Conservation (phyloP, 805 yeast species). For the Candida odintsovae region DNA sequence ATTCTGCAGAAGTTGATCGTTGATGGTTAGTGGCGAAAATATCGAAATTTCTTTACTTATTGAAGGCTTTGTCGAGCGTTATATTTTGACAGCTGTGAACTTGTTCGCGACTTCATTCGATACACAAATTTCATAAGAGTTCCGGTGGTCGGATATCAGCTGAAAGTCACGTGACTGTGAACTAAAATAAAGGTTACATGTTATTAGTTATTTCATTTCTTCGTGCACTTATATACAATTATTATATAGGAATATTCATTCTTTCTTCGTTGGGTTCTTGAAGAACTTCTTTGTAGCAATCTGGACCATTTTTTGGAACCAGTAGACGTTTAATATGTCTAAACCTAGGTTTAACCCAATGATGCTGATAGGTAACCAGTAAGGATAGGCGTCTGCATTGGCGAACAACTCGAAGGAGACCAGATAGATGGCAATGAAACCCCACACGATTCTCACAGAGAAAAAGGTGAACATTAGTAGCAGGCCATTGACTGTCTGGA, state of each 20-base stretch:
- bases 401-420: slow-evolving; percentile 44
- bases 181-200: too few relatives aligned
- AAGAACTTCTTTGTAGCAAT: slow-evolving; percentile 56
- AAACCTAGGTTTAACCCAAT: slow-evolving; percentile 56
- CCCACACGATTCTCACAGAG: slow-evolving; percentile 78
- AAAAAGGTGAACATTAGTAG: slow-evolving; percentile 66
- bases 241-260: background rate
- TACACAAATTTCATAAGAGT: too few relatives aligned
- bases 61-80: too few relatives aligned
- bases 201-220: background rate
- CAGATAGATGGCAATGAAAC: slow-evolving; percentile 60
- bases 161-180: too few relatives aligned
- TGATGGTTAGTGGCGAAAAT: background rate
- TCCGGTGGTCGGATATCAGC: too few relatives aligned
- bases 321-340: slow-evolving; percentile 63
- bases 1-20: slow-evolving; percentile 3
- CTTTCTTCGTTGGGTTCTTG: background rate
- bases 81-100: background rate
- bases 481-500: slow-evolving; percentile 66
- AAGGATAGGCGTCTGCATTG: slow-evolving; percentile 39
- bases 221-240: background rate
- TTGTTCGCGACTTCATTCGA: background rate
- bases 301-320: slow-evolving; percentile 85
- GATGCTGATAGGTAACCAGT: slow-evolving; percentile 41
- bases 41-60: too few relatives aligned